Conservation (phyloP, 441 rosid genomes). For the Metrosideros polymorpha region DNA sequence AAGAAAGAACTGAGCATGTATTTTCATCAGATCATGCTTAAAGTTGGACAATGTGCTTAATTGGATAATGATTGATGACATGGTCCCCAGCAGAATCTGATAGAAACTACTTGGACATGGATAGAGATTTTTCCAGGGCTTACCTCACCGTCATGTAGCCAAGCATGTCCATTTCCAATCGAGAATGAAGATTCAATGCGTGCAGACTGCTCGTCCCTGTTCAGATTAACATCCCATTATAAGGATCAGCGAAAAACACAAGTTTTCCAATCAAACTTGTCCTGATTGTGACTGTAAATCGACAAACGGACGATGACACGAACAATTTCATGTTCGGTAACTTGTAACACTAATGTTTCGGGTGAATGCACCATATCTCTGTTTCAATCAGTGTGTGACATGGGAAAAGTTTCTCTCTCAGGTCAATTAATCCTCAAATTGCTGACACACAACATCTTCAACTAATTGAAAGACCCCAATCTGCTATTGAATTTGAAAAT, state of each 20-base stretch:
- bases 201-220: conserved; percentile 24
- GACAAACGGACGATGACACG: neutral
- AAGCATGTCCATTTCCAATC: conserved; percentile 16
- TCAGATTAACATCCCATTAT: neutral
- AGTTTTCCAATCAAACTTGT: neutral
- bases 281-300: neutral
- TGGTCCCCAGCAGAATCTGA: neutral
- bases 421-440: neutral
- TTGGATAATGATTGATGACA: neutral
- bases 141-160: conserved; percentile 27
- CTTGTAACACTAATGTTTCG: neutral
- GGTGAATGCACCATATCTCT: neutral
- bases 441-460: neutral
- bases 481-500: neutral
- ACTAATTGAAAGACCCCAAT: neutral
- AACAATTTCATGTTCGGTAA: neutral
- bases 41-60: neutral
- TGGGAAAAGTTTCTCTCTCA: neutral
- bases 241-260: neutral
- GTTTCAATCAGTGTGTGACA: neutral
- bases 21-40: neutral
- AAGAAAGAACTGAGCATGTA: neutral
- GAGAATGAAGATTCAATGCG: conserved; percentile 17
- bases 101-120: neutral
- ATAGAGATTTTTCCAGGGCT: neutral